Evolutionary conservation across 192 early-diverging fungal genomes (phyloP).

Genomic region (Backusella macrospora): DNA sequence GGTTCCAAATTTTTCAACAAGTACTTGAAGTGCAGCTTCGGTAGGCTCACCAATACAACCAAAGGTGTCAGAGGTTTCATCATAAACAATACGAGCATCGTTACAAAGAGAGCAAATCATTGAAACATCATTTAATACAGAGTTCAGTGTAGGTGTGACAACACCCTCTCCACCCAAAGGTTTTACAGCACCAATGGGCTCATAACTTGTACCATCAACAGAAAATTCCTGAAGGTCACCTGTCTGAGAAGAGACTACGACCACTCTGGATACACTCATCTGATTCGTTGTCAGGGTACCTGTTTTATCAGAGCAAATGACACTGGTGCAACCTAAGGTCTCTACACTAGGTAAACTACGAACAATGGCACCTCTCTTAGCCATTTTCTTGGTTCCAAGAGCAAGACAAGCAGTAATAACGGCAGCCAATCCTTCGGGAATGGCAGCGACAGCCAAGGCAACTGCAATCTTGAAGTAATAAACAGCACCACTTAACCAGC

Average conservation of each 20-base stretch:
- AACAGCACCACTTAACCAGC: constrained; percentile 93
- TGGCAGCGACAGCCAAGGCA: constrained; percentile 96
- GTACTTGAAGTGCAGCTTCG: constrained; percentile 92
- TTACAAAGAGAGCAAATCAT: constrained; percentile 90
- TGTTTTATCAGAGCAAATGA: constrained; percentile 99
- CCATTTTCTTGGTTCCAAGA: constrained; percentile 97
- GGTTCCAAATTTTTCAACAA: constrained; percentile 93
- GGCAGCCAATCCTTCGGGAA: constrained; percentile 98
- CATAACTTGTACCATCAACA: constrained; percentile 86
- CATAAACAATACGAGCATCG: constrained; percentile 84
- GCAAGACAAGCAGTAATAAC: constrained; percentile 98
- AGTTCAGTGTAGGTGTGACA: constrained; percentile 49
- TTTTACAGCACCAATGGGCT: constrained; percentile 73
- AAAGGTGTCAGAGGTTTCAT: constrained; percentile 64
- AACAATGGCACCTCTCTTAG: constrained; percentile 94
- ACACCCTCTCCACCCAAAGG: constrained; percentile 26
- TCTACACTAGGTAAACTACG: constrained; percentile 91
- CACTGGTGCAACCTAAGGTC: constrained; percentile 95
- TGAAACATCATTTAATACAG: constrained; percentile 74
- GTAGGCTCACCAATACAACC: constrained; percentile 94
- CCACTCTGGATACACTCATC: constrained; percentile 83
- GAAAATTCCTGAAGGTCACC: constrained; percentile 65
- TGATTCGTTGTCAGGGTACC: constrained; percentile 98
- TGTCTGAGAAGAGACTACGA: constrained; percentile 55
- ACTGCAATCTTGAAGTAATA: constrained; percentile 99